phyloP scores from a whole-genome alignment of 805 yeast species.

The Lipomyces oligophaga region DNA sequence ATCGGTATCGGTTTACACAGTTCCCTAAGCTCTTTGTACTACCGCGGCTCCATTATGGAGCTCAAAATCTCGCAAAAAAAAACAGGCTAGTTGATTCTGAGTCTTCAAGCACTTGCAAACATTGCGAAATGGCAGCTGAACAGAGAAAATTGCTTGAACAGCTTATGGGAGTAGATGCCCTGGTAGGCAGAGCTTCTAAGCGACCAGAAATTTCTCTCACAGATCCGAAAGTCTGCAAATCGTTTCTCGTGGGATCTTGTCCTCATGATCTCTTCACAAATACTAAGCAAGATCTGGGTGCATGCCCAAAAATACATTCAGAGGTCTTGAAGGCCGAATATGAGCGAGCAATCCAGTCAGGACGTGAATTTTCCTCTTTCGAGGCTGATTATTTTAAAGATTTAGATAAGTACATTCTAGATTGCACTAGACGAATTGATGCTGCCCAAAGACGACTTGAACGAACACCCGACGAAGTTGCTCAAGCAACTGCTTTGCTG shows the following conservation, averaged over 20 bases:
- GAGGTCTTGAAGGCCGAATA: constrained; percentile 72
- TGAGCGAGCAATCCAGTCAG: constrained; percentile 43
- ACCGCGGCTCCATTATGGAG: too few species aligned
- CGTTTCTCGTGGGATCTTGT: constrained; percentile 79
- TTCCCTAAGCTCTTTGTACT: too few species aligned
- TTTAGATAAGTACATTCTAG: constrained; percentile 56
- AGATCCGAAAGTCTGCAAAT: constrained; percentile 67
- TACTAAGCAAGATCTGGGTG: constrained; percentile 78
- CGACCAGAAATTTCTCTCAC: constrained; percentile 44
- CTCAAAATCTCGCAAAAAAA: too few species aligned
- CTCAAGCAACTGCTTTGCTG: constrained; percentile 38
- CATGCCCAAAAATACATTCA: constrained; percentile 70
- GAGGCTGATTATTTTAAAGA: constrained; percentile 46
- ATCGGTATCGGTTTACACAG: too few species aligned
- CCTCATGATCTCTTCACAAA: constrained; percentile 79
- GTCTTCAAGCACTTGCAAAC: too few species aligned
- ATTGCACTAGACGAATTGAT: constrained; percentile 62
- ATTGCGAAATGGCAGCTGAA: constrained; percentile 53
- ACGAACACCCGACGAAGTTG: constrained; percentile 70
- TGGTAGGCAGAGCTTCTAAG: constrained; percentile 35
- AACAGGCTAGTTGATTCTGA: too few species aligned
- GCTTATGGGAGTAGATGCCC: constrained; percentile 60
- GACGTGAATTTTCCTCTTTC: constrained; percentile 45
- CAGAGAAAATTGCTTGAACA: constrained; percentile 74
- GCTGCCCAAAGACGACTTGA: constrained; percentile 62